Conservation (phyloP, 2,329 filamentous ascomycete species). For the Penicillium decumbens region DNA sequence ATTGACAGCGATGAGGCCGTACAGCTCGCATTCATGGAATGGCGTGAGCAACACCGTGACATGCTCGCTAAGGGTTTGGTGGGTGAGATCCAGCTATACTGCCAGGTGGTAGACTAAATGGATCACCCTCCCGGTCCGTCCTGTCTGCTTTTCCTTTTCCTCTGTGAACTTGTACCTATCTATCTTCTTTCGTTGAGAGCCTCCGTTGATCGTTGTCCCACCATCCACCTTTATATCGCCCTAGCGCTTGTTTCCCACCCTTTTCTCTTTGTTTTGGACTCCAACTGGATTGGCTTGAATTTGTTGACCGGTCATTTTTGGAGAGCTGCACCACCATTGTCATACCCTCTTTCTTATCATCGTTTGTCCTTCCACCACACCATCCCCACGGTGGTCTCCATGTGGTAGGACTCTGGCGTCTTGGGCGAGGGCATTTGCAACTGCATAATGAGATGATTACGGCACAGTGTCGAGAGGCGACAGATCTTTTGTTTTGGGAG, state of each 20-base stretch:
- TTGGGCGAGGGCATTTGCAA: slow-evolving; percentile 4
- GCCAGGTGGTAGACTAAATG: slow-evolving; percentile 52
- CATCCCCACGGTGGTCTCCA: slow-evolving; percentile 1
- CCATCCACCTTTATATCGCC: slow-evolving; percentile 17
- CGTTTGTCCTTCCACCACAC: slow-evolving; percentile 6
- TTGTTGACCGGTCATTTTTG: slow-evolving; percentile 20
- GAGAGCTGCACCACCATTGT: slow-evolving; percentile 11
- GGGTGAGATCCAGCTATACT: slow-evolving; percentile 86
- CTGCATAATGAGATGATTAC: slow-evolving; percentile 17
- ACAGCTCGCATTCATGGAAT: slow-evolving; percentile 90
- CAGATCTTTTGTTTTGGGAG: background rate
- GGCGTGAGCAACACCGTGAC: slow-evolving; percentile 70
- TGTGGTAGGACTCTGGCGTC: slow-evolving; percentile 8
- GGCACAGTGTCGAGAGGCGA: slow-evolving; percentile 15
- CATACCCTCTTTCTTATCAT: slow-evolving; percentile 10
- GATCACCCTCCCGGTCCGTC: slow-evolving; percentile 7
- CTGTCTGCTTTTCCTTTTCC: slow-evolving; percentile 9
- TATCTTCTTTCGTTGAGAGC: background rate
- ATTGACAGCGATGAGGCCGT: slow-evolving; percentile 97
- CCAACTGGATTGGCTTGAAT: slow-evolving; percentile 32
- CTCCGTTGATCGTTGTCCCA: background rate
- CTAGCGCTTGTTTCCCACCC: slow-evolving; percentile 23
- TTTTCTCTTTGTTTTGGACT: slow-evolving; percentile 5
- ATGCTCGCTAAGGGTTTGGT: slow-evolving; percentile 63
- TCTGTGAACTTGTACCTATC: background rate